Evolutionary conservation across 768 basidiomycete genomes (phyloP), one percentile per base, ranked within the genome.

Genomic region (Royoungia palumana): DNA sequence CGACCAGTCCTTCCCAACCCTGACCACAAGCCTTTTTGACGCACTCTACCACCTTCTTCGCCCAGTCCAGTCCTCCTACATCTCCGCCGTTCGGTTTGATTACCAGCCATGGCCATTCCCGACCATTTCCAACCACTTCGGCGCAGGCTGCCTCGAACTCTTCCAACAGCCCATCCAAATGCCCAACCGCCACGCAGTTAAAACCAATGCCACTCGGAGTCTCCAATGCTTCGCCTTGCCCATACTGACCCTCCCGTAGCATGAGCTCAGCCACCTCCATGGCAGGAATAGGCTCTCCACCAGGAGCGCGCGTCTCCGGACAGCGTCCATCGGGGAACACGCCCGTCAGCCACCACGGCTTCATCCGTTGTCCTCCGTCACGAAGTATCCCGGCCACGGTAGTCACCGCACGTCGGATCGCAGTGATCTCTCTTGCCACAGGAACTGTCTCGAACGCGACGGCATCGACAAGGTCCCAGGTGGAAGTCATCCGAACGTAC

Each of bases 381-480:
- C 37, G 51, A 25, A 70, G 51, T 12, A 53, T 41, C 2, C 50
- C 46, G 2, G 63, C 46, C 12, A 87, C 67, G 5, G 43, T 39
- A 2, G 57, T 60, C 56, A 93, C 76, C 3, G 87, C 87, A 11
- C 66, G 67, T 41, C 86, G 71, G 53, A 91, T 82, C 13, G 85
- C 86, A 19, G 62, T 63, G 5, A 86, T 72, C 63, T 92, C 90
- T 30, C 81, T 69, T 8, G 75, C 60, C 4, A 89, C 70, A 0
- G 89, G 87, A 5, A 91, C 69, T 0, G 88, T 91, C 72, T 92
- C 90, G 61, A 92, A 91, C 11, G 83, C 85, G 41, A 91, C 55
- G 50, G 73, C 77, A 47, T 86, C 82, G 45, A 91, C 67, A 11
- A 60, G 59, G 32, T 62, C 53, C 87, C 87, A 91, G 1, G 70